Evolutionary conservation across 1,284 basidiomycete genomes (phyloP).

Genomic region (Agroathelia rolfsii): DNA sequence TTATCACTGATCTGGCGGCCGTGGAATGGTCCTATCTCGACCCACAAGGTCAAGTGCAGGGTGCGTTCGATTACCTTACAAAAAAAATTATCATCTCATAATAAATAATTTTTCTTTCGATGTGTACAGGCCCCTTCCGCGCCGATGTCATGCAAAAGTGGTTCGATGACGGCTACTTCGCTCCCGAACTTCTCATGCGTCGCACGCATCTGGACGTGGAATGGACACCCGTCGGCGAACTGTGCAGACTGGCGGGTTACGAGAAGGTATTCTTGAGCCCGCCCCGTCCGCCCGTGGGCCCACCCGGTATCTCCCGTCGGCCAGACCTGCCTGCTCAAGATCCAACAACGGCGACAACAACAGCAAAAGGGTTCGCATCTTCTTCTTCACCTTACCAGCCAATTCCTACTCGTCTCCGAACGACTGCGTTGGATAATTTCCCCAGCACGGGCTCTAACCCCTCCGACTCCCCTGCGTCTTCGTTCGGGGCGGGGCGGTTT

Average conservation of each 20-base stretch:
- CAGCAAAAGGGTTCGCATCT: constrained; percentile 29
- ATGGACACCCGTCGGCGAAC: constrained; percentile 55
- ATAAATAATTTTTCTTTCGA: constrained; percentile 3
- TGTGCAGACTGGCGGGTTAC: constrained; percentile 39
- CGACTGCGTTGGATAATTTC: constrained; percentile 51
- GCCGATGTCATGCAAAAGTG: constrained; percentile 94
- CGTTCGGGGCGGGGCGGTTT: constrained; percentile 51
- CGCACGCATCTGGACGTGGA: constrained; percentile 57
- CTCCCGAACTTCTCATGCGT: constrained; percentile 77
- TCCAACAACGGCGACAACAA: constrained; percentile 21
- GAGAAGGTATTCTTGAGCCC: constrained; percentile 58
- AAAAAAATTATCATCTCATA: constrained; percentile 1
- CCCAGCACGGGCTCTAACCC: constrained; percentile 39
- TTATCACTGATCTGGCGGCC: constrained; percentile 47
- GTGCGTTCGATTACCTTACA: constrained; percentile 28
- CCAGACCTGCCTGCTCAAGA: constrained; percentile 34
- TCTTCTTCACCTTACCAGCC: constrained; percentile 49
- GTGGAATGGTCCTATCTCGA: constrained; percentile 91
- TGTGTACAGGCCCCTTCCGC: constrained; percentile 71
- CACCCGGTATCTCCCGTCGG: constrained; percentile 44
- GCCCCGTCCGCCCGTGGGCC: constrained; percentile 27
- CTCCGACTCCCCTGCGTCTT: constrained; percentile 62
- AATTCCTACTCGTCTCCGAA: constrained; percentile 47
- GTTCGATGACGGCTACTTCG: constrained; percentile 89
- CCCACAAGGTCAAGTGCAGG: constrained; percentile 83